Evolutionary conservation across 2,329 filamentous ascomycete genomes (phyloP).

Genomic region (Colletotrichum eleusines): DNA sequence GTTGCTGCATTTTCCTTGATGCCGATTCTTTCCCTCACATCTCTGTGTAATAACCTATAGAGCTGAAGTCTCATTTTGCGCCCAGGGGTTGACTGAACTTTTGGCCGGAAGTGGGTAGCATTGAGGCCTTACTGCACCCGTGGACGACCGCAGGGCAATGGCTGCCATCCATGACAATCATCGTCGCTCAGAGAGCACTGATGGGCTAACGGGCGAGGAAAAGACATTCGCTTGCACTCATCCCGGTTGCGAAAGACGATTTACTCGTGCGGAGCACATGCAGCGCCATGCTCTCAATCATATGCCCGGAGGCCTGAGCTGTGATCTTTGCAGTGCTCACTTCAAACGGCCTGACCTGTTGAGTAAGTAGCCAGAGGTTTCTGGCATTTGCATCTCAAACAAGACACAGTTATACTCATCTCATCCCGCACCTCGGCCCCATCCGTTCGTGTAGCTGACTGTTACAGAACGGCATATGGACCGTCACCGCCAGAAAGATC

Average conservation of each 20-base stretch:
- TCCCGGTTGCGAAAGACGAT: slow-evolving; percentile 63
- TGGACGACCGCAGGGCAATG: slow-evolving; percentile 8
- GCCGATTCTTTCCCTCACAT: not conserved
- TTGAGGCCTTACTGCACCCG: not conserved
- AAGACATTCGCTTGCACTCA: slow-evolving; percentile 52
- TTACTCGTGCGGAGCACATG: slow-evolving; percentile 69
- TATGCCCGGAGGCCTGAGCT: slow-evolving; percentile 65
- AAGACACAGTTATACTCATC: not conserved
- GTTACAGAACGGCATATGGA: slow-evolving; percentile 67
- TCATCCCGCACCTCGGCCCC: not conserved
- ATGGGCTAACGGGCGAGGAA: slow-evolving; percentile 20
- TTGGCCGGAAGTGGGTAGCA: slow-evolving; percentile 22
- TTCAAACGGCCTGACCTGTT: slow-evolving; percentile 70
- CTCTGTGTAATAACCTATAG: not conserved
- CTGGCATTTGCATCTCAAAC: not conserved
- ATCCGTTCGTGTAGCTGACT: slow-evolving; percentile 4
- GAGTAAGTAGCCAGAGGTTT: slow-evolving; percentile 40
- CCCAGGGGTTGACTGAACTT: not conserved
- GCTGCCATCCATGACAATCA: slow-evolving; percentile 1
- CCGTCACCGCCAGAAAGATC: slow-evolving; percentile 65
- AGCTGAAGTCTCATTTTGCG: not conserved
- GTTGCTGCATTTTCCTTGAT: not conserved
- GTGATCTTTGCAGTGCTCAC: slow-evolving; percentile 69
- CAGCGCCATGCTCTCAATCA: slow-evolving; percentile 70
- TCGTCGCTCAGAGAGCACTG: slow-evolving; percentile 33